A percentile compares a stretch with the other conserved stretches of the same genome.
Evolutionary conservation across 306 rosid genomes (phyloP).

Genomic region (Gillenia trifoliata): DNA sequence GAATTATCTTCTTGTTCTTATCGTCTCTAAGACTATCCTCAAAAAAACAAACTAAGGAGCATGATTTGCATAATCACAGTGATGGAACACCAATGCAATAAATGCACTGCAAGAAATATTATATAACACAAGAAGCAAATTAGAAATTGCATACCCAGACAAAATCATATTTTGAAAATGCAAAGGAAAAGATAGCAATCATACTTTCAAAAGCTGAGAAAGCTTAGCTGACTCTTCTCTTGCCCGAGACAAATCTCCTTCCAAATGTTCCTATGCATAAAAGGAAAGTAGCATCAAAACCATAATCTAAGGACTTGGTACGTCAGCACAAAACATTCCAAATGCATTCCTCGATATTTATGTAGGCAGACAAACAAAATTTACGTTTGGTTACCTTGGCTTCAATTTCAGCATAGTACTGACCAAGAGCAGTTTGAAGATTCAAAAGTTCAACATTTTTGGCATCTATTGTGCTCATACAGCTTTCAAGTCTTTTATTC

Average conservation of each 20-base stretch:
- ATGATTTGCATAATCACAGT: neutral
- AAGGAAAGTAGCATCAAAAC: neutral
- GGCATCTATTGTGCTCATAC: slow-evolving; percentile 65
- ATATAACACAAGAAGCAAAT: neutral
- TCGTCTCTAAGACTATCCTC: neutral
- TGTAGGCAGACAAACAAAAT: neutral
- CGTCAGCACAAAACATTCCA: slow-evolving; percentile 10
- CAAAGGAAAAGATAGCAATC: slow-evolving; percentile 10
- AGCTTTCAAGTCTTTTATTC: slow-evolving; percentile 63
- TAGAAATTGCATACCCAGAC: neutral
- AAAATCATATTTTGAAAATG: slow-evolving; percentile 1
- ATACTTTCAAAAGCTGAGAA: slow-evolving; percentile 61
- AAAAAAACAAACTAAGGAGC: neutral
- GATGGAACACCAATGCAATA: neutral
- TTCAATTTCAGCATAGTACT: slow-evolving; percentile 97
- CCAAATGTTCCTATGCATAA: slow-evolving; percentile 64
- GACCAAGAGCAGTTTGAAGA: slow-evolving; percentile 98
- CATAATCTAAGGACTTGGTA: neutral
- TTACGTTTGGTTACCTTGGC: slow-evolving; percentile 63
- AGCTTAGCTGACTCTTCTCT: slow-evolving; percentile 70
- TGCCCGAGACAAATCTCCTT: slow-evolving; percentile 67
- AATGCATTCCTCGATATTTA: neutral
- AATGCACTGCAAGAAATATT: neutral
- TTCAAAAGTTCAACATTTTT: slow-evolving; percentile 80
- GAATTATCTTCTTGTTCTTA: neutral